Evolutionary conservation across 2,329 filamentous ascomycete species (phyloP), one percentile per base, ranked within the genome.

Genomic region (Talaromyces sp.): DNA sequence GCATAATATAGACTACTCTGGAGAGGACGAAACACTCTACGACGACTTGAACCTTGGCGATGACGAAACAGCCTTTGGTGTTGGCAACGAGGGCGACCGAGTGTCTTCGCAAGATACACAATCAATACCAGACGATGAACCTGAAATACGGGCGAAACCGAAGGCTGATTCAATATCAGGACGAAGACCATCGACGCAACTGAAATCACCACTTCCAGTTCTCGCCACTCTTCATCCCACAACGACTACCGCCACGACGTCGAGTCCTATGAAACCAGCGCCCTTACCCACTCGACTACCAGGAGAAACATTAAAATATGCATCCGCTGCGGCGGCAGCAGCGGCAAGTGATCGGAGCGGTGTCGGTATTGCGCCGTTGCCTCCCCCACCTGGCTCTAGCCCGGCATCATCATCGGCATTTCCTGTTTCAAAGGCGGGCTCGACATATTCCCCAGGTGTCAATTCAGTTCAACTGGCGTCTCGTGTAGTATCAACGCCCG

Each of bases 51-150:
- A 93, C 72, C 86, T 99, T 50, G 89, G 96, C 67, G 93, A 96
- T 71, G 95, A 98, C 73, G 95, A 97, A 76, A 93, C 91, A 65
- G 85, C 87, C 63, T 97, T 90, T 73, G 95, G 93, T 70, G 88
- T 97, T 83, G 84, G 82, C 69, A 85, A 84, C 67, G 93, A 97
- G 35, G 89, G 88, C 76, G 95, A 98, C 79, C 89, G 89, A 73
- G 88, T 90, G 67, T 98, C 94, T n/a, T 97, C 94, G 66, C 93
- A 98, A 80, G 95, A 99, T 78, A 87, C 91, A 33, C 92, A 96
- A 74, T 98, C 95, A 60, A 84, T 96, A 82, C 91, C 93, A 72
- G 94, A 97, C 67, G 94, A 98, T 43, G 77, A 85, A 45, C 37
- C 35, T 19, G 92, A 96, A 62, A 78, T 82, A 69, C 88, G 90